Evolutionary conservation across 306 rosid genomes (phyloP).

Genomic region (Cercis canadensis): DNA sequence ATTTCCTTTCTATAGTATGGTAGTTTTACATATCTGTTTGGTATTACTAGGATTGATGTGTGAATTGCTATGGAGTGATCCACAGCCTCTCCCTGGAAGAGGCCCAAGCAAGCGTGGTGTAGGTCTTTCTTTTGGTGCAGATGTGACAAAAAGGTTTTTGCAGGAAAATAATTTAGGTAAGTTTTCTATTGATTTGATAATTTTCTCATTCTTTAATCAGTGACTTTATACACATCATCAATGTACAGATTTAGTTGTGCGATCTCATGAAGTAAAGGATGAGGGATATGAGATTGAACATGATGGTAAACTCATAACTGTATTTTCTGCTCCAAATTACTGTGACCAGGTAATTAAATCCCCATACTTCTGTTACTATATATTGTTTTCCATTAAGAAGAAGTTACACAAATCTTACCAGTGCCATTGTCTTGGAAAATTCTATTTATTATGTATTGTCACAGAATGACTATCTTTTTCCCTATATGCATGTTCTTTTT

Average conservation of each 20-base stretch:
- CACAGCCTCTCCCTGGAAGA: conserved; percentile 92
- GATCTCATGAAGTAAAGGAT: conserved; percentile 99
- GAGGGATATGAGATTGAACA: conserved; percentile 98
- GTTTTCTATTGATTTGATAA: conserved; percentile 30
- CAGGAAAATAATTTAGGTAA: conserved; percentile 89
- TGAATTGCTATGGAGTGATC: conserved; percentile 98
- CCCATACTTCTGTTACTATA: background rate
- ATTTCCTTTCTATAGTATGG: background rate
- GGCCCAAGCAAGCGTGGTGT: conserved; percentile 99
- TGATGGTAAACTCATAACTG: conserved; percentile 96
- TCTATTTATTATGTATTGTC: too few species aligned
- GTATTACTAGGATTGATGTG: conserved; percentile 87
- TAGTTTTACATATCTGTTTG: conserved; percentile 30
- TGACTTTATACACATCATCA: conserved; percentile 32
- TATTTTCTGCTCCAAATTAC: conserved; percentile 99
- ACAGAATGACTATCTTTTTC: too few species aligned
- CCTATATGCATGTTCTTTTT: too few species aligned
- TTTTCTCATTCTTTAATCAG: conserved; percentile 16
- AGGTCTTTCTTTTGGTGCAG: conserved; percentile 92
- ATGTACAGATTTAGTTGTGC: conserved; percentile 85
- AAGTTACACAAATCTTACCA: too few species aligned
- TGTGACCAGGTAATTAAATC: conserved; percentile 87
- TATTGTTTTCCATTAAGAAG: background rate
- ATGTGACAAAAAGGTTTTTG: conserved; percentile 88
- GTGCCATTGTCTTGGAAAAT: too few species aligned